These are phyloP conservation scores for Psilocybe sp. DNA, from an alignment of 768 basidiomycete species.

Conservation along the genomic window DNA sequence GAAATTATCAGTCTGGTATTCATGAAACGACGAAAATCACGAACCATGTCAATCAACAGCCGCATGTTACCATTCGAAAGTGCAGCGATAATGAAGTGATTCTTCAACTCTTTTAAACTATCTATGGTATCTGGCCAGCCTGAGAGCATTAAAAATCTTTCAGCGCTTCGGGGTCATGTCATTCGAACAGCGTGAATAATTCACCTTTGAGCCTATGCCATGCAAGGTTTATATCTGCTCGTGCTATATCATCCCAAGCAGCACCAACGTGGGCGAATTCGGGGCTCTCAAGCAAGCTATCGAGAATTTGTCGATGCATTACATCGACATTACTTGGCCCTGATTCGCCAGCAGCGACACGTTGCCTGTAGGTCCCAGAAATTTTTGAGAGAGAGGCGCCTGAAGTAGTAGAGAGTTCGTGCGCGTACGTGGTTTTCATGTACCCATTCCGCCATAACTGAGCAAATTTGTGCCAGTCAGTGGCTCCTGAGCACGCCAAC, in stretches of 20 bases:
- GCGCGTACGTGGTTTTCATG: conserved; percentile 38
- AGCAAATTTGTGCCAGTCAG: conserved; percentile 47
- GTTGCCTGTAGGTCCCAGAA: conserved; percentile 25
- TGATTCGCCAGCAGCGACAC: conserved; percentile 39
- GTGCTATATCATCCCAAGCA: conserved; percentile 37
- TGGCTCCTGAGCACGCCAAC: neutral
- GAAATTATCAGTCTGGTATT: neutral
- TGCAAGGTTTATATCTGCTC: conserved; percentile 39
- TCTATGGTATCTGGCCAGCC: conserved; percentile 54
- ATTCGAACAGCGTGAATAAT: neutral
- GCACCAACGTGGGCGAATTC: conserved; percentile 48
- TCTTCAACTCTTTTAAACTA: conserved; percentile 48
- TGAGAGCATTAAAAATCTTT: conserved; percentile 14
- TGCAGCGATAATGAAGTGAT: conserved; percentile 43
- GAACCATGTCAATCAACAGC: conserved; percentile 58
- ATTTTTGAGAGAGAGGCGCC: neutral
- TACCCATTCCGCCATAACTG: conserved; percentile 57
- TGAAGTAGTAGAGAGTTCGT: neutral
- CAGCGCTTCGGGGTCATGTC: neutral
- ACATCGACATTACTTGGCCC: conserved; percentile 51
- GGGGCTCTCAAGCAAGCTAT: conserved; percentile 45
- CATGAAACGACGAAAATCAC: conserved; percentile 1
- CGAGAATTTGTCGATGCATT: conserved; percentile 54
- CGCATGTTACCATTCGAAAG: conserved; percentile 65
- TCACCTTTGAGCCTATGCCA: conserved; percentile 58